Evolutionary conservation across 2,329 filamentous ascomycete genomes (phyloP), one percentile per base, ranked within the genome.

Genomic region (Cercospora berteroae): DNA sequence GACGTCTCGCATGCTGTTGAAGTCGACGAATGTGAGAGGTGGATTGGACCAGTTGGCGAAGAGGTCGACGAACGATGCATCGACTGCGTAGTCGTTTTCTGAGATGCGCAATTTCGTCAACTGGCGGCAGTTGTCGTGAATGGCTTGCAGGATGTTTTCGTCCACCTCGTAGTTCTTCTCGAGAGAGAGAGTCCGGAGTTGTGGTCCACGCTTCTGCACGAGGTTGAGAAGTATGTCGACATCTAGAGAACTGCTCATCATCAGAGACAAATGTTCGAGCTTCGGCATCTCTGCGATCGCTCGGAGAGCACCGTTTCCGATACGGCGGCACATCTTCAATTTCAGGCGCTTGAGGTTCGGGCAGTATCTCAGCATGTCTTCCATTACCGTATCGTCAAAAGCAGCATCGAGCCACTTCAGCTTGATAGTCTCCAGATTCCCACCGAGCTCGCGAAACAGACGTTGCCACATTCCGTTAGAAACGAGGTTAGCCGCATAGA

Each of bases 401-500:
- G 94, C 89, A 62, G 86, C 90, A 77, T 97, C 93, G 0, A 95
- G 90, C 79, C 90, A 93, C 74, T 93, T 93, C 1, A 97, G 84
- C 73, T 93, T 91, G 20, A 98, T 79, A 0, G 84, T 84, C 72
- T 88, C 86, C 12, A 97, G 83, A 23, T 85, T 79, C 8, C 81
- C 73, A 10, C 93, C 94, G 67, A 90, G 88, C 60, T 84, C 83
- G 12, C 81, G 80, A 63, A 97, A 87, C 59, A 91, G 88, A 59
- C 86, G 83, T 61, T 86, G 83, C 94, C 94, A 97, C 75, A 88
- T 88, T 4, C 85, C 82, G 68, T 95, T 89, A 9, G 90, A 89
- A 16, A 98, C 82, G 0, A 98, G 86, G 72, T 97, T 98, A 9
- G 92, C 88, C 10, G 93, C 92, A 70, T 95, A 90, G 0, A 98